Evolutionary conservation across 2,329 filamentous ascomycete species (phyloP).

Genomic region (Epicoccum sorghinum): DNA sequence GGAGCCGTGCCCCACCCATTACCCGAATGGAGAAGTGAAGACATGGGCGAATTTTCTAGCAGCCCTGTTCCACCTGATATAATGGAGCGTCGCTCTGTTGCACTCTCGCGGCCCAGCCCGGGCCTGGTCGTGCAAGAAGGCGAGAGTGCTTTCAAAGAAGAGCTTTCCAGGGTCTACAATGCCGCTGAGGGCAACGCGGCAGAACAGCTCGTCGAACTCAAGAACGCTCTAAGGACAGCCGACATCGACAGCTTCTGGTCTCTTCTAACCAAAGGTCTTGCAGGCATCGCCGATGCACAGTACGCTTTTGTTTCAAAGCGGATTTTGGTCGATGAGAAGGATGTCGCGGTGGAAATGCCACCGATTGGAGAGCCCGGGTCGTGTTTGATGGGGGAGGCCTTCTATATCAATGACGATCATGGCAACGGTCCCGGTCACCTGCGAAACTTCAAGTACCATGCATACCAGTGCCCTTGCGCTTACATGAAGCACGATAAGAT

Average conservation of each 20-base stretch:
- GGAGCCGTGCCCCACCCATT: conserved; percentile 19
- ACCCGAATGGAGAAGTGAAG: conserved; percentile 34
- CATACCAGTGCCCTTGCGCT: conserved; percentile 68
- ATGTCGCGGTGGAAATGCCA: conserved; percentile 65
- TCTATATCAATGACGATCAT: conserved; percentile 69
- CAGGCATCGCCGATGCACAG: conserved; percentile 67
- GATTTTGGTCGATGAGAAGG: conserved; percentile 64
- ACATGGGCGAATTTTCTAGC: conserved; percentile 38
- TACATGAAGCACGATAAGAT: conserved; percentile 76
- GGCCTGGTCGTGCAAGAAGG: conserved; percentile 53
- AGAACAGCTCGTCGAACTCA: conserved; percentile 65
- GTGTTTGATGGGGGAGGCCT: conserved; percentile 68
- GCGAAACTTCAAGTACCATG: conserved; percentile 67
- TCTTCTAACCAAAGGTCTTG: conserved; percentile 67
- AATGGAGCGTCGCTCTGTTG: conserved; percentile 52
- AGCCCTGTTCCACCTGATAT: conserved; percentile 46
- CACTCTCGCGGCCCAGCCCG: conserved; percentile 49
- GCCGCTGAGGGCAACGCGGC: conserved; percentile 64
- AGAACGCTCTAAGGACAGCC: conserved; percentile 59
- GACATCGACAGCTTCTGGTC: conserved; percentile 68
- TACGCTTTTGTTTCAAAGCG: conserved; percentile 72
- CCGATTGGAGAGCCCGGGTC: conserved; percentile 66
- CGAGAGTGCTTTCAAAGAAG: conserved; percentile 51
- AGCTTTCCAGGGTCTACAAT: conserved; percentile 40
- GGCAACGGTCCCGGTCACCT: conserved; percentile 56